These are phyloP conservation scores for Peronosclerospora sorghi DNA, from an alignment of 352 stramenopile species.

Conservation along the genomic window DNA sequence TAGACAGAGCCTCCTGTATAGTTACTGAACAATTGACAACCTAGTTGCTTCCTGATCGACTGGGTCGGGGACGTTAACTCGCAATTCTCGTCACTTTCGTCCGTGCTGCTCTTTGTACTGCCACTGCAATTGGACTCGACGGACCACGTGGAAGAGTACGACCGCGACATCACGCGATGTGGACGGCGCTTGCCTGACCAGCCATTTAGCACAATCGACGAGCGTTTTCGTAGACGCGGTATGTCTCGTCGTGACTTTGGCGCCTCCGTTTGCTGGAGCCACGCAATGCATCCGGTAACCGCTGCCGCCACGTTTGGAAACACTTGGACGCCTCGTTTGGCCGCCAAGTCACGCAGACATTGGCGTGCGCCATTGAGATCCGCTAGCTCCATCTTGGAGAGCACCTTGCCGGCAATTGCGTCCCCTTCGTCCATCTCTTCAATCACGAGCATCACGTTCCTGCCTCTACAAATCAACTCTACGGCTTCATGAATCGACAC, in stretches of 20 bases:
- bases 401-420: constrained; percentile 31
- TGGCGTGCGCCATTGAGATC: constrained; percentile 77
- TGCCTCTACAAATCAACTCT: constrained; percentile 74
- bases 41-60: constrained; percentile 31
- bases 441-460: constrained; percentile 71
- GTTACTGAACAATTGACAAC: constrained; percentile 33
- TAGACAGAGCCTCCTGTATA: constrained; percentile 52
- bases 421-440: constrained; percentile 51
- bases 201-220: constrained; percentile 64
- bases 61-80: constrained; percentile 12
- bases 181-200: constrained; percentile 46
- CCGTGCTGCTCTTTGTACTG: constrained; percentile 22
- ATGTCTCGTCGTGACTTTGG: constrained; percentile 29
- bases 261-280: constrained; percentile 38
- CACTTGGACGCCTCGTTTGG: constrained; percentile 34
- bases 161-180: constrained; percentile 43
- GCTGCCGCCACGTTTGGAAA: constrained; percentile 39
- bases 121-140: constrained; percentile 29
- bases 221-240: constrained; percentile 57
- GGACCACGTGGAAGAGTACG: constrained; percentile 38
- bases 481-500: constrained; percentile 83
- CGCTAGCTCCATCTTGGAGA: constrained; percentile 54
- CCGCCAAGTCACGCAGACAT: constrained; percentile 59
- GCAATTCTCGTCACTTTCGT: constrained; percentile 18
- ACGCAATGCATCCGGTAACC: constrained; percentile 35